Evolutionary conservation across 176 grass and related monocot genomes (phyloP), one percentile per base, ranked within the genome.

Genomic region (Carex cristatella): DNA sequence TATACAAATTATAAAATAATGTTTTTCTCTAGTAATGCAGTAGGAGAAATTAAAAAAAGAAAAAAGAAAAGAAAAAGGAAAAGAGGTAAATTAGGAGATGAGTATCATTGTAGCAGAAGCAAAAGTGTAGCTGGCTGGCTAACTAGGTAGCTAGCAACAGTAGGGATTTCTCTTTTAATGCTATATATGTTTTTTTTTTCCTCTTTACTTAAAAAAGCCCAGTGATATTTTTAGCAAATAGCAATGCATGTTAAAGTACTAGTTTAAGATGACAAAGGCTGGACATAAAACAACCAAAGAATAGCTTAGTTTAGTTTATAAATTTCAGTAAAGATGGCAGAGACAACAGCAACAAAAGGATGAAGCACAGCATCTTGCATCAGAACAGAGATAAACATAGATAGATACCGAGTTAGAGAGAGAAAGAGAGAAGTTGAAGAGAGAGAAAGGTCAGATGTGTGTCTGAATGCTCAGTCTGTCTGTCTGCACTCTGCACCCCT

Each of bases 261-360:
- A 82, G 79, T 53, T 83, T 83, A 83, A 83, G 81, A 68, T 66
- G 81, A 38, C 23, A 83, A 69, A 83, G 18, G 81, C 63, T 32
- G 37, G 11, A 54, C 81, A 55, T 63, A 68, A 68, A 63, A 67
- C 44, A 83, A 65, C 62, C 6, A n/a, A 78, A 12, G n/a, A 40
- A 16, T 14, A 58, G 48, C 61, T 53, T 44, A 59, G 23, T 79
- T 85, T 97, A 90, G 88, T 91, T 91, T 91, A 88, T 88, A 88
- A 91, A 89, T 94, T 97, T 94, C 90, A 86, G 86, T 92, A 94
- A 94, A 84, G 85, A 88, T 73, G 85, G 85, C 87, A 84, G 85
- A 87, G 90, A 85, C 91, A 66, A 77, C 89, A 87, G 82, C 89
- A 86, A 86, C 89, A 91, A 94, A 91, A 92, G 88, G 89, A 85